These are phyloP conservation scores for Colletotrichum godetiae DNA, from an alignment of 2,329 filamentous ascomycete genomes.

Conservation along the genomic window DNA sequence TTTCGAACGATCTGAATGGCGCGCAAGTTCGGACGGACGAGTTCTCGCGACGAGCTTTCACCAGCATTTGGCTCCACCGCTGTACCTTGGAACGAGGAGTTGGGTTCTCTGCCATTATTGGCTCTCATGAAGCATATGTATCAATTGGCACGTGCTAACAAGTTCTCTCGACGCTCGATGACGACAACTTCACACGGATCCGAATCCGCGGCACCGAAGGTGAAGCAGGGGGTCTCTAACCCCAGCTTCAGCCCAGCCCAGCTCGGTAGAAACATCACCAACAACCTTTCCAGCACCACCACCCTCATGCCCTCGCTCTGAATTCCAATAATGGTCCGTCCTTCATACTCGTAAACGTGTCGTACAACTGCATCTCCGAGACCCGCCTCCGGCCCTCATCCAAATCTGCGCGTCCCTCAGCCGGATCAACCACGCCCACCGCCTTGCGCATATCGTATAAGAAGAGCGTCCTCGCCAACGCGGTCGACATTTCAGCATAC, in stretches of 20 bases:
- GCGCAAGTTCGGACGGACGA: slow-evolving; percentile 31
- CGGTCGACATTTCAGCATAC: slow-evolving; percentile 74
- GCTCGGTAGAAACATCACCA: slow-evolving; percentile 69
- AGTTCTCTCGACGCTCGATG: neutral
- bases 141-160: neutral
- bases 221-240: neutral
- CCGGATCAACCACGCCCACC: slow-evolving; percentile 60
- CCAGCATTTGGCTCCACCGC: neutral
- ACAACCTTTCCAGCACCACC: slow-evolving; percentile 61
- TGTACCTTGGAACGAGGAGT: neutral
- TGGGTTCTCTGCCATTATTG: neutral
- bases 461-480: slow-evolving; percentile 70
- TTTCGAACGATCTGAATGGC: slow-evolving; percentile 19
- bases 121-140: neutral
- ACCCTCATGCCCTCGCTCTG: slow-evolving; percentile 44
- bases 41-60: neutral
- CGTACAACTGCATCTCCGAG: slow-evolving; percentile 75
- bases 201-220: neutral
- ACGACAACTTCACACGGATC: slow-evolving; percentile 12
- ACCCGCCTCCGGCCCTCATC: slow-evolving; percentile 66
- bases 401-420: slow-evolving; percentile 59
- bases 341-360: slow-evolving; percentile 80
- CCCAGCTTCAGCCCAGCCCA: neutral
- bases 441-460: slow-evolving; percentile 69
- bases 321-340: slow-evolving; percentile 78